Evolutionary conservation across 2,329 filamentous ascomycete species (phyloP), one percentile per base, ranked within the genome.

Genomic region (Amphichorda felina): DNA sequence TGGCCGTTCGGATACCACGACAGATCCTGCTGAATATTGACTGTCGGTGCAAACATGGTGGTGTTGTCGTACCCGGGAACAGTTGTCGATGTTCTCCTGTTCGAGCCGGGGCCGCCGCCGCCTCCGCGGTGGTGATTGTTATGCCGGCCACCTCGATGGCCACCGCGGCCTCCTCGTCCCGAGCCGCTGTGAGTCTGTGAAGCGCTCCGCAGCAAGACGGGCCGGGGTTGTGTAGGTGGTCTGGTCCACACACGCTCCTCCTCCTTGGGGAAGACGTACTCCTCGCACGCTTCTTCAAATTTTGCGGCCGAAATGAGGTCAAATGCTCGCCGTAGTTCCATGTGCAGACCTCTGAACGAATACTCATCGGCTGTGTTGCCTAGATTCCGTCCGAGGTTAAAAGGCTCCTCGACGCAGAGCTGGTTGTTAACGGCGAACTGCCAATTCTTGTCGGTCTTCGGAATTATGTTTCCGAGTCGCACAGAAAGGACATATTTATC

Each of bases 351-450:
- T 34, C 82, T 76, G 59, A 94, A 95, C 1, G 91, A 89, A 30
- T 84, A 93, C 53, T 94, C 88, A 53, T 98, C 91, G 8, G 87
- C 91, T 2, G 91, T 96, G 49, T 98, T 98, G 29, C 88, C 91
- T 31, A 98, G 67, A 54, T 98, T 98, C 29, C 91, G 76, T 25
- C 72, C 70, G 4, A 72, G 81, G 49, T 94, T 98, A 66, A 98
- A 98, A 0, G 91, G 91, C 55, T 98, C 91, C 54, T 98, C 91
- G 9, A 98, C 85, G 53, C 89, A 95, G 22, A 98, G 70, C 42
- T 82, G 77, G 49, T 94, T 91, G 50, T 88, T 87, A 38, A 80
- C 64, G 25, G 74, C 68, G 34, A 82, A 68, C 50, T 88, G 76
- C 91, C 91, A 96, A 18, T 79, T 79, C 64, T 96, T 96, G 38